A percentile compares a stretch with the other conserved stretches of the same genome.
phyloP scores from a whole-genome alignment of 2,329 filamentous ascomycete genomes.

The Cryphonectria carpinicola region DNA sequence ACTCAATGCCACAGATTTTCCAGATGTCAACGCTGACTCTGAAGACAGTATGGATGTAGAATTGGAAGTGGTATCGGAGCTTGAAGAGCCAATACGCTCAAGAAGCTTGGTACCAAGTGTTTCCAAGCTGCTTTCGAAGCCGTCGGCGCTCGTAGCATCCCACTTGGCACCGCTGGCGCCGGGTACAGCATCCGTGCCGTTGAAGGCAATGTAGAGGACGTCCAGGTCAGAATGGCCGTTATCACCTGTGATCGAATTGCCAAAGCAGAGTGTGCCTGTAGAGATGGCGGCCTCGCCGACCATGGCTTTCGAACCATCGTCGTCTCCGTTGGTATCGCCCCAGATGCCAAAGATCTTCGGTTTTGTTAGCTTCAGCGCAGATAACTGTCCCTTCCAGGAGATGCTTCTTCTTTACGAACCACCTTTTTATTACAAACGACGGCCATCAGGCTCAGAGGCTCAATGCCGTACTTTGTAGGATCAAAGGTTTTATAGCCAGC shows the following conservation, averaged over 20 bases:
- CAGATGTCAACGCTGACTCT: neutral
- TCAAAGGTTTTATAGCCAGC: slow-evolving; percentile 1
- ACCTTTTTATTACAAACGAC: slow-evolving; percentile 1
- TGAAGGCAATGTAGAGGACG: slow-evolving; percentile 3
- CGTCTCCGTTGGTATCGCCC: neutral
- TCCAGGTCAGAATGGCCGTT: slow-evolving; percentile 1
- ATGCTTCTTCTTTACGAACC: neutral
- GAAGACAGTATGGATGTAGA: neutral
- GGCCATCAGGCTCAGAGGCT: neutral
- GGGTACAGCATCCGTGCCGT: neutral
- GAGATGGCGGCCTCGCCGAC: neutral
- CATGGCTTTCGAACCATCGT: neutral
- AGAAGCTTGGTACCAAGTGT: neutral
- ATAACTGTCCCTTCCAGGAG: neutral
- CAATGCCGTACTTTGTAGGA: neutral
- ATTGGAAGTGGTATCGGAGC: neutral
- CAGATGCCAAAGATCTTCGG: slow-evolving; percentile 1
- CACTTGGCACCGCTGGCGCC: neutral
- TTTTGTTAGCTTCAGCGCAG: neutral
- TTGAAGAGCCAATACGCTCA: neutral
- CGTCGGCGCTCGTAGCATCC: neutral
- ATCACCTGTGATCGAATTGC: neutral
- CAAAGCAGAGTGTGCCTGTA: neutral
- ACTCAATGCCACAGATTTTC: neutral
- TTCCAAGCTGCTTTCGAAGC: neutral